Evolutionary conservation across 805 yeast genomes (phyloP).

Genomic region (Maudiozyma serrabonitensis): DNA sequence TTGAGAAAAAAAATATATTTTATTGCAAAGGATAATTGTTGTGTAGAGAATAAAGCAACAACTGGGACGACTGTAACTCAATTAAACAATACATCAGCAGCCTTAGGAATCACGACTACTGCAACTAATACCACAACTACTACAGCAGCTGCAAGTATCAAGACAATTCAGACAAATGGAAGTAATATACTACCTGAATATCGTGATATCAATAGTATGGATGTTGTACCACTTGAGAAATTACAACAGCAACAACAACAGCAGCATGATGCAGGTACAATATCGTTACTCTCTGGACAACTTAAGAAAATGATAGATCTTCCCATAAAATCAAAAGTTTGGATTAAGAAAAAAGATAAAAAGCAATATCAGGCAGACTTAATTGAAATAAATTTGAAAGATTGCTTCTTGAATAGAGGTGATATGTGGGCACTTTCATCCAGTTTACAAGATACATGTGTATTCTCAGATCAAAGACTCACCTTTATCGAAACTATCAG

Average conservation of each 20-base stretch:
- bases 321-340: slow-evolving; percentile 57
- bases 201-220: neutral
- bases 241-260: slow-evolving; percentile 3
- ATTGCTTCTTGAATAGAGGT: slow-evolving; percentile 73
- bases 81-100: neutral
- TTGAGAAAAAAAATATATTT: slow-evolving; percentile 35
- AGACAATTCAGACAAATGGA: neutral
- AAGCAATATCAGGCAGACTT: slow-evolving; percentile 62
- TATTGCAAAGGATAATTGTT: slow-evolving; percentile 31
- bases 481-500: slow-evolving; percentile 54
- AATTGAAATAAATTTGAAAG: slow-evolving; percentile 72
- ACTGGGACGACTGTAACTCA: neutral
- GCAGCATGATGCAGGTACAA: slow-evolving; percentile 15
- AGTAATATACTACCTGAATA: neutral
- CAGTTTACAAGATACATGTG: slow-evolving; percentile 49
- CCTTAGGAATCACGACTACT: neutral
- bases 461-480: slow-evolving; percentile 56
- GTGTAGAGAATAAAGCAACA: slow-evolving; percentile 5
- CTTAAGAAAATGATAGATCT: slow-evolving; percentile 53
- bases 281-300: slow-evolving; percentile 50
- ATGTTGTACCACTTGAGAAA: neutral
- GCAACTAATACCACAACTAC: neutral
- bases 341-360: slow-evolving; percentile 39
- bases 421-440: slow-evolving; percentile 86
- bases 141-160: neutral